These are phyloP conservation scores for Paramecium primaurelia DNA, from an alignment of 73 alveolate genomes.

Conservation along the genomic window DNA sequence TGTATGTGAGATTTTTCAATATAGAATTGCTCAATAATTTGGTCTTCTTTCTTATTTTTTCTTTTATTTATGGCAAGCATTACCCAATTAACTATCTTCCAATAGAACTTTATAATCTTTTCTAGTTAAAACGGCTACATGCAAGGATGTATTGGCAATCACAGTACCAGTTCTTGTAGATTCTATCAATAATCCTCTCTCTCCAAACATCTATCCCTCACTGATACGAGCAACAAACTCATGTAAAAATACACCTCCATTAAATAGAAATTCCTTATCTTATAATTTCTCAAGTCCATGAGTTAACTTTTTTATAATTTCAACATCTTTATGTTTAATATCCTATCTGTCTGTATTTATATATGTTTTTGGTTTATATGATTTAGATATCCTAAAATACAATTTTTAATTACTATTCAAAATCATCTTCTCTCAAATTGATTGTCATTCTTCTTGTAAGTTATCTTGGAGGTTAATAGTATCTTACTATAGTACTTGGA, in stretches of 20 bases:
- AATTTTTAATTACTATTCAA: not conserved
- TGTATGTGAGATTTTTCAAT: not conserved
- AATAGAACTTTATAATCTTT: not conserved
- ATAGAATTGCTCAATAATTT: not conserved
- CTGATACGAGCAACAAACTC: not conserved
- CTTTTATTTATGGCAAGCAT: not conserved
- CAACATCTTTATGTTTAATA: not conserved
- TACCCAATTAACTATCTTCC: conserved; percentile 30
- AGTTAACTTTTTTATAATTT: not conserved
- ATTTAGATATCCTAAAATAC: not conserved
- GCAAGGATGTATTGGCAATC: conserved; percentile 9
- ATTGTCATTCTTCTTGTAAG: conserved; percentile 3
- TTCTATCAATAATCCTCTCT: conserved; percentile 36
- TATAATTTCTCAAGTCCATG: conserved; percentile 4
- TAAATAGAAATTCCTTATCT: not conserved
- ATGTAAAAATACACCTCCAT: conserved; percentile 18
- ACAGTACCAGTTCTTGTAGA: conserved; percentile 46
- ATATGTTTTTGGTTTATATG: not conserved
- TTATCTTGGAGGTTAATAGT: not conserved
- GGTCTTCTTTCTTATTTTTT: conserved; percentile 33
- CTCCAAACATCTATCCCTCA: conserved; percentile 42
- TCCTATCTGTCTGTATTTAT: not conserved
- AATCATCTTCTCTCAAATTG: not conserved
- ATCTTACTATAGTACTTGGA: not conserved
- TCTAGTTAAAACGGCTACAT: conserved; percentile 35